phyloP scores from a whole-genome alignment of 1,284 basidiomycete species.

The Neonothopanus nambi region DNA sequence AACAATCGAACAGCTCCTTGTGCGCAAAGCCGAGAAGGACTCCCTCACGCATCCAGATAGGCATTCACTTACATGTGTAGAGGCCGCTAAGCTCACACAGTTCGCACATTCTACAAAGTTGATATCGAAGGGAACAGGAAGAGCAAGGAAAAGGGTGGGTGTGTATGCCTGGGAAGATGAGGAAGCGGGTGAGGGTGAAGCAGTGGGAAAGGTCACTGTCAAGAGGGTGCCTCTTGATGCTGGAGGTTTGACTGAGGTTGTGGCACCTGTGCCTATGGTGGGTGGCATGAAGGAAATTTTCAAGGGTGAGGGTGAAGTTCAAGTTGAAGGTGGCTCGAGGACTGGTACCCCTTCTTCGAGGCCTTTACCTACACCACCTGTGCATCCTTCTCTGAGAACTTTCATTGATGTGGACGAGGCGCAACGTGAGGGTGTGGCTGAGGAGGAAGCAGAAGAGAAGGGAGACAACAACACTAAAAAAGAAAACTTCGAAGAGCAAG shows the following conservation, averaged over 20 bases:
- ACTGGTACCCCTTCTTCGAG: slow-evolving; percentile 4
- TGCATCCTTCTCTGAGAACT: slow-evolving; percentile 11
- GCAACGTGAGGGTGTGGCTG: background rate
- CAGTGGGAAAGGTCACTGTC: slow-evolving; percentile 32
- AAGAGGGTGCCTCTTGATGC: slow-evolving; percentile 28
- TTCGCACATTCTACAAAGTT: background rate
- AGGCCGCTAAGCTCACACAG: no score
- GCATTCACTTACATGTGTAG: no score
- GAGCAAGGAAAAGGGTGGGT: slow-evolving; percentile 17
- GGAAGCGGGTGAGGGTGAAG: slow-evolving; percentile 8
- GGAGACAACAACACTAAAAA: slow-evolving; percentile 18
- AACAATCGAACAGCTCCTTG: slow-evolving; percentile 49
- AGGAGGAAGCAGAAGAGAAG: background rate
- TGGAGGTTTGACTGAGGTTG: background rate
- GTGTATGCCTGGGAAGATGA: slow-evolving; percentile 45
- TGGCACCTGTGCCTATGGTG: background rate
- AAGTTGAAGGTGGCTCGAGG: background rate
- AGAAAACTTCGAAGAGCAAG: no score
- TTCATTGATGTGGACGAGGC: background rate
- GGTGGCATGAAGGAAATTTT: slow-evolving; percentile 2
- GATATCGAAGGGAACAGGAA: slow-evolving; percentile 5
- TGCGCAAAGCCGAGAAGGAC: slow-evolving; percentile 21
- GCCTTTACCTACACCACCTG: slow-evolving; percentile 1
- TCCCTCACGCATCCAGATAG: background rate
- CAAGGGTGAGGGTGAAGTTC: no score